phyloP scores from a whole-genome alignment of 805 yeast genomes.

The Trichomonascus vanleenenianus region DNA sequence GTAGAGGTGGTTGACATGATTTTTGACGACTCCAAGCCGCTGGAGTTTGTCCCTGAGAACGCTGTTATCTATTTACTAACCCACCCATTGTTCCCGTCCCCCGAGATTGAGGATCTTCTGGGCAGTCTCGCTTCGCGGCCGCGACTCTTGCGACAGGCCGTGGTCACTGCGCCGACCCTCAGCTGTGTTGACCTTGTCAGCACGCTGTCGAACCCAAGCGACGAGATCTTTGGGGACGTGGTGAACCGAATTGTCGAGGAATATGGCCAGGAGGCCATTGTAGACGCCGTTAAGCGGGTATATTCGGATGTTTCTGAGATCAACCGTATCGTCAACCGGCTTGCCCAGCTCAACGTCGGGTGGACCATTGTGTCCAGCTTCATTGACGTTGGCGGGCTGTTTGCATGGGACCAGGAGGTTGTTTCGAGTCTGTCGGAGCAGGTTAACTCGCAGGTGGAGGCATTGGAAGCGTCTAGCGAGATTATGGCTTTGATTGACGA shows the following conservation, averaged over 20 bases:
- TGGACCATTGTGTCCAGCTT: slow-evolving; percentile 56
- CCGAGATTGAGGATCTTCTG: slow-evolving; percentile 49
- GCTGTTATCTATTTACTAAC: slow-evolving; percentile 69
- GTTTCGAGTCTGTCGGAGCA: slow-evolving; percentile 38
- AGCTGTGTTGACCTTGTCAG: slow-evolving; percentile 54
- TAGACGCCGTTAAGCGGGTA: slow-evolving; percentile 22
- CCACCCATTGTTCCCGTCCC: slow-evolving; percentile 76
- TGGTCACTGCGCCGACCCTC: slow-evolving; percentile 68
- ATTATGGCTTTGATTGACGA: slow-evolving; percentile 23
- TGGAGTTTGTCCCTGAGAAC: slow-evolving; percentile 38
- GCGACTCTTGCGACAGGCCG: slow-evolving; percentile 69
- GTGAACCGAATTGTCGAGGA: slow-evolving; percentile 61
- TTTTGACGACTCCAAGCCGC: slow-evolving; percentile 14
- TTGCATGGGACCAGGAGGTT: slow-evolving; percentile 51
- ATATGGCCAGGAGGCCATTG: slow-evolving; percentile 41
- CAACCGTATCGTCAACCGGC: slow-evolving; percentile 33
- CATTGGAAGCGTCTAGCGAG: slow-evolving; percentile 20
- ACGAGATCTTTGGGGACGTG: slow-evolving; percentile 60
- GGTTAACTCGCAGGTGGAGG: slow-evolving; percentile 41
- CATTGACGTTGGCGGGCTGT: slow-evolving; percentile 66
- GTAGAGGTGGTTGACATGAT: slow-evolving; percentile 23
- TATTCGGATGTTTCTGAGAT: slow-evolving; percentile 18
- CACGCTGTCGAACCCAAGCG: slow-evolving; percentile 49
- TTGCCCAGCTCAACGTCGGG: slow-evolving; percentile 42
- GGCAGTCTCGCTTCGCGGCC: slow-evolving; percentile 45